These are phyloP conservation scores for Pseudogymnoascus sp. DNA, from an alignment of 2,329 filamentous ascomycete genomes.

Conservation along the genomic window DNA sequence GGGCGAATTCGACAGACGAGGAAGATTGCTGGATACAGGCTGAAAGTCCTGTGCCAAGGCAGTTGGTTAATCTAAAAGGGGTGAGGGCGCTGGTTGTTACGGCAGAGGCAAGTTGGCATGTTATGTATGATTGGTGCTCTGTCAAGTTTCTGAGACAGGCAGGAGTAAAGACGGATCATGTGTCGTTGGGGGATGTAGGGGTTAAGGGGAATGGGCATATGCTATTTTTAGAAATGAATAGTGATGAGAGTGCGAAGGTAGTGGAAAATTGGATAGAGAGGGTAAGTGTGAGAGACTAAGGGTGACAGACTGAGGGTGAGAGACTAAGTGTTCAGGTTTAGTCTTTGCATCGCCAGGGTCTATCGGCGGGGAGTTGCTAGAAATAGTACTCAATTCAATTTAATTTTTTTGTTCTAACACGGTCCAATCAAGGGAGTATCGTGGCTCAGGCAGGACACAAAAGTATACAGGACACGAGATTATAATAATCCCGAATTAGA, in stretches of 20 bases:
- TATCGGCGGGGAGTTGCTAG: no score
- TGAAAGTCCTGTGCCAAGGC: constrained; percentile 27
- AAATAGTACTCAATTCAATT: no score
- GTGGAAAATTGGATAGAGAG: constrained; percentile 24
- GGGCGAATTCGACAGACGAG: constrained; percentile 18
- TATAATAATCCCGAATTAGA: no score
- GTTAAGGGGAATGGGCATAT: constrained; percentile 41
- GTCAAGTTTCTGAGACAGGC: constrained; percentile 37
- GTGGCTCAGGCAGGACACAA: no score
- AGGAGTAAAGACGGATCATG: constrained; percentile 29
- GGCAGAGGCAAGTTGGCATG: constrained; percentile 37
- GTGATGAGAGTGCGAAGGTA: constrained; percentile 29
- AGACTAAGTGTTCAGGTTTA: no score
- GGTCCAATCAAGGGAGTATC: no score
- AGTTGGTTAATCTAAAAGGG: constrained; percentile 29
- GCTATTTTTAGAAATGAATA: constrained; percentile 43
- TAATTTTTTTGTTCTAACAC: no score
- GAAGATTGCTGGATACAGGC: constrained; percentile 30
- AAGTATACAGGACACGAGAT: no score
- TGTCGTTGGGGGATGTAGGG: constrained; percentile 32
- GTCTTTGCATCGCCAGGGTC: no score
- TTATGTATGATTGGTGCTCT: constrained; percentile 38
- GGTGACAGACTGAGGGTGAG: background rate
- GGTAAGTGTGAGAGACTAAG: background rate
- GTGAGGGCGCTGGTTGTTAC: constrained; percentile 35